Evolutionary conservation across 768 basidiomycete species (phyloP).

Genomic region (Termitomyces sp.): DNA sequence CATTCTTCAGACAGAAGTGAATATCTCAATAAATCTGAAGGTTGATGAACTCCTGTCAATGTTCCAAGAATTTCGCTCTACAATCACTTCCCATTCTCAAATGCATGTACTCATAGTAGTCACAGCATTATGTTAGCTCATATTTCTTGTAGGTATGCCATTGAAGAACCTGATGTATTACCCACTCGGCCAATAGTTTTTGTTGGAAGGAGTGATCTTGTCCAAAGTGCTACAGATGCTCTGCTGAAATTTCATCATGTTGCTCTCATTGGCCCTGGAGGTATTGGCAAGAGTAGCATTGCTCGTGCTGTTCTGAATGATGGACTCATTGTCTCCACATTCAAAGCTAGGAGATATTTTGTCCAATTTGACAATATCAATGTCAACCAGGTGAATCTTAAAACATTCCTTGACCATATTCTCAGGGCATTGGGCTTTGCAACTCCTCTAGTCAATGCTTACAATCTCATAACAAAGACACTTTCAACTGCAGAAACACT

Average conservation of each 20-base stretch:
- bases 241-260: neutral
- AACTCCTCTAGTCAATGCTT: no score
- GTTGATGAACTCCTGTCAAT: constrained; percentile 6
- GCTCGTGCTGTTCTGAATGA: neutral
- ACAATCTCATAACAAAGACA: no score
- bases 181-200: neutral
- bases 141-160: neutral
- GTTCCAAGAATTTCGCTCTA: neutral
- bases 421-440: no score
- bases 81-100: neutral
- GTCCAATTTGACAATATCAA: no score
- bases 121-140: neutral
- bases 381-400: no score
- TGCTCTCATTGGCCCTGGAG: neutral
- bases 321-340: neutral
- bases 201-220: neutral
- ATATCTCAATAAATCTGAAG: constrained; percentile 10
- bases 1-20: constrained; percentile 4
- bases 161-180: neutral
- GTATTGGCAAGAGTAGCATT: neutral
- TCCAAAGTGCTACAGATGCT: neutral
- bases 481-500: no score
- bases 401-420: no score
- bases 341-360: neutral
- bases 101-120: neutral